Evolutionary conservation across 1,139 yeast species (phyloP).

Genomic region (Yamadazyma diddensiae): DNA sequence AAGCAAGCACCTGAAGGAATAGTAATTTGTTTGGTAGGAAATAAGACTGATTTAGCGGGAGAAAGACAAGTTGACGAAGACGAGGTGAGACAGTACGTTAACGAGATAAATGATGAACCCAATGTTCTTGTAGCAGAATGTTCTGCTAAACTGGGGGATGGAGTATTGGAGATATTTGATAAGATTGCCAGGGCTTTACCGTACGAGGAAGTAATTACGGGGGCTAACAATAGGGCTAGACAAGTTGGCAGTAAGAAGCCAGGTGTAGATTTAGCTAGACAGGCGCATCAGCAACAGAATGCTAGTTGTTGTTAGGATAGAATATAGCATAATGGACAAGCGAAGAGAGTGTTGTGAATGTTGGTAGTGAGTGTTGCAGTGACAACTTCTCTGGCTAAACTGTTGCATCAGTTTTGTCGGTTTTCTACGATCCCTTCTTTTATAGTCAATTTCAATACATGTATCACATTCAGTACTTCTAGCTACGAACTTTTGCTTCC

Average conservation of each 20-base stretch:
- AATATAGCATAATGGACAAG: too few relatives aligned
- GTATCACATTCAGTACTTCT: too few relatives aligned
- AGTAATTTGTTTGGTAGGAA: constrained; percentile 85
- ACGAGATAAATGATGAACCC: constrained; percentile 26
- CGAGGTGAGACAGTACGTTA: constrained; percentile 36
- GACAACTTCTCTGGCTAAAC: too few relatives aligned
- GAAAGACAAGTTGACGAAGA: constrained; percentile 45
- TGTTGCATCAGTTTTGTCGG: too few relatives aligned
- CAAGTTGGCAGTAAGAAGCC: constrained; percentile 18
- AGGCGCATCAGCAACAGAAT: constrained; percentile 18
- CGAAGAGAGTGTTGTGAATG: too few relatives aligned
- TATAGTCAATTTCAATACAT: too few relatives aligned
- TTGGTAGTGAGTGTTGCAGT: too few relatives aligned
- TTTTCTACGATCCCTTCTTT: too few relatives aligned
- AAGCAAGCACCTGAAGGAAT: constrained; percentile 85
- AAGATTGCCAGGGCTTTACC: constrained; percentile 45
- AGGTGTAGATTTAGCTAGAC: constrained; percentile 41
- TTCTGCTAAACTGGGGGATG: constrained; percentile 48
- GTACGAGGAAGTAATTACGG: constrained; percentile 35
- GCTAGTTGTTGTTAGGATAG: constrained; percentile 27
- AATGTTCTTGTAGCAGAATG: constrained; percentile 38
- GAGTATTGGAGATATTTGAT: constrained; percentile 42
- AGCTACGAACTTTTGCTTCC: too few relatives aligned
- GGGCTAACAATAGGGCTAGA: constrained; percentile 24
- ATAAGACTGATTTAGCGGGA: constrained; percentile 69